Evolutionary conservation across 208 protist genomes (phyloP), one percentile per base, ranked within the genome.

Genomic region (Acanthamoeba healyi): DNA sequence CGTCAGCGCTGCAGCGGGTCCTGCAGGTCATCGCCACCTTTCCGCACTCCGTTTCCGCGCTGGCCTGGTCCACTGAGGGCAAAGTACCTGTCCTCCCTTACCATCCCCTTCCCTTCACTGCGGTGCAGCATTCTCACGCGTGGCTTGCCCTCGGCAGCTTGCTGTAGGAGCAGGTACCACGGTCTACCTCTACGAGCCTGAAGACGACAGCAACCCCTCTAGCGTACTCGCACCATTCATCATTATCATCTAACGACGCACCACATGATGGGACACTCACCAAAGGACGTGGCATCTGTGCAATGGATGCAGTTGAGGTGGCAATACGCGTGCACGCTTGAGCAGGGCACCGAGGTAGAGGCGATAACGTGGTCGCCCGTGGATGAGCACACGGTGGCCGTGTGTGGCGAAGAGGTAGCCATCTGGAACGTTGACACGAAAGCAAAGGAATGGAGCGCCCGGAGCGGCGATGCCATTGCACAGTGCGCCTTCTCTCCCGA

Each of bases 401-500:
- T 58, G 36, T 93, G 65, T 34, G 87, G 46, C 15, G 42, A 70
- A 6, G 88, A 93, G 56, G 44, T 93, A 4, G 38, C 40, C 42
- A 5, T 74, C 56, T 81, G n/a, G 42, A 51, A 54, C 5, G 9
- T 38, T 2, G 19, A 36, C 74, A 84, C 2, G 38, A 84, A 17
- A 29, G 19, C 36, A 4, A 38, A 54, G 32, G 63, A 74, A 29
- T 93, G 88, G 44, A 81, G 40, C 29, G 40, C 15, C 17, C 88
- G 17, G 29, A 38, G 65, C 63, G 26, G 44, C 7, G 56, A 63
- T 19, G 14, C 51, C n/a, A 63, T 93, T 22, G 6, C 9, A 14
- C 65, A 63, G 44, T 93, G 63, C 32, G 51, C 65, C 67, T 93
- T 81, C 65, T 93, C 88, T 9, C 65, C 88, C 5, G 88, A 93